Evolutionary conservation across 208 protist species (phyloP), one percentile per base, ranked within the genome.

Genomic region (Vickermania spadyakhi): DNA sequence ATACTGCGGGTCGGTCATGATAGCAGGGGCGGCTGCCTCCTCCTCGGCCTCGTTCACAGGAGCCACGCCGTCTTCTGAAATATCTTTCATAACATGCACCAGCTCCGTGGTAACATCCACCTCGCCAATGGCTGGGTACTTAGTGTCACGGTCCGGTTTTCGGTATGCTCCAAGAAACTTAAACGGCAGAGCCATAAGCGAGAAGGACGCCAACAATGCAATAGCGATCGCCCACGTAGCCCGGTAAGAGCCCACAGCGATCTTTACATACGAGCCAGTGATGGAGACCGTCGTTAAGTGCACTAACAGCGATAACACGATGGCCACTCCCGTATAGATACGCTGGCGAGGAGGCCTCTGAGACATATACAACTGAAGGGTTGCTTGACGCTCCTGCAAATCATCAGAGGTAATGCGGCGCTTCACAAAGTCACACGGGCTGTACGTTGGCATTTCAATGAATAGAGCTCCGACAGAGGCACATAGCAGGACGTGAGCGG

Each of bases 391-490:
- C 71, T 79, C 70, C 29, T n/a, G 65, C 30, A 30, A 25, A 68
- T 84, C 67, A 58, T 70, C 80, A 23, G 45, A 64, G 2, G 68
- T 79, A 45, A 75, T 64, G 36, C 62, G 54, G 28, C 73, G 36
- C 3, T 71, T 74, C 4, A 64, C 78, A 56, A 68, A 86, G 52
- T 79, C 61, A 52, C 72, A 77, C 50, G 62, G 68, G 54, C 53
- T 65, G 77, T 92, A 92, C 50, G 76, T 73, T 0, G 85, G 71
- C 4, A 89, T 30, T 25, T 81, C 74, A n/a, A 84, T 68, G 28
- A 89, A 70, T 52, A 67, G 62, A 31, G 64, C 51, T 2, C 71
- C 81, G 28, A 86, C 53, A 28, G 73, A 45, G 4, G 58, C 31
- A 42, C 59, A 72, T 1, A 81, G 50, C 2, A 83, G 52, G 26